Conservation (phyloP, 2,329 filamentous ascomycete genomes). For the Nakataea oryzae region DNA sequence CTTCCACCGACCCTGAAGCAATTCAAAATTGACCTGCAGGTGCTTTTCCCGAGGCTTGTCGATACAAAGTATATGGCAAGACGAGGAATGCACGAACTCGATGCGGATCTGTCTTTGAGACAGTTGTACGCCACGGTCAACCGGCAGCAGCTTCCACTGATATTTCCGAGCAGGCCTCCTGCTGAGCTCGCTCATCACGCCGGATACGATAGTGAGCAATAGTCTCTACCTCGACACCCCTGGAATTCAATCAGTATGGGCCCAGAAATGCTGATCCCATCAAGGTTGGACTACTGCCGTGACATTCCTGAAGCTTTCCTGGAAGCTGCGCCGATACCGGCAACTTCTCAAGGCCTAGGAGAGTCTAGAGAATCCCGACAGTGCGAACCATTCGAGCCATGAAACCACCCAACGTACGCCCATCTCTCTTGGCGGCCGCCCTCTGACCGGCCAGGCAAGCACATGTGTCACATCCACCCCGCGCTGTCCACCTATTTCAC, state of each 20-base stretch:
- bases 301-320: conserved; percentile 22
- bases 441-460: not conserved
- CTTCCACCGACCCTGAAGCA: conserved; percentile 42
- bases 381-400: not conserved
- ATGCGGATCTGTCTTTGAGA: conserved; percentile 27
- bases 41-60: conserved; percentile 36
- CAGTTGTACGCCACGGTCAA: conserved; percentile 6
- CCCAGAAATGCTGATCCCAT: not conserved
- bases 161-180: not conserved
- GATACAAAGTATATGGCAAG: conserved; percentile 65
- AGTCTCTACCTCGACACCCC: not conserved
- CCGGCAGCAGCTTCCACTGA: not conserved
- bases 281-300: conserved; percentile 30
- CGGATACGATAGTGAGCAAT: conserved; percentile 43
- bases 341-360: not conserved
- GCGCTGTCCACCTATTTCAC: not conserved
- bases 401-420: not conserved
- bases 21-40: conserved; percentile 39
- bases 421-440: no score
- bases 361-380: not conserved
- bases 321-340: conserved; percentile 2
- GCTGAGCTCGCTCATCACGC: conserved; percentile 36
- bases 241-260: not conserved
- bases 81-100: conserved; percentile 66
- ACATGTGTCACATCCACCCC: not conserved